Conservation (phyloP, 2,329 filamentous ascomycete genomes). For the Apiospora sp. region DNA sequence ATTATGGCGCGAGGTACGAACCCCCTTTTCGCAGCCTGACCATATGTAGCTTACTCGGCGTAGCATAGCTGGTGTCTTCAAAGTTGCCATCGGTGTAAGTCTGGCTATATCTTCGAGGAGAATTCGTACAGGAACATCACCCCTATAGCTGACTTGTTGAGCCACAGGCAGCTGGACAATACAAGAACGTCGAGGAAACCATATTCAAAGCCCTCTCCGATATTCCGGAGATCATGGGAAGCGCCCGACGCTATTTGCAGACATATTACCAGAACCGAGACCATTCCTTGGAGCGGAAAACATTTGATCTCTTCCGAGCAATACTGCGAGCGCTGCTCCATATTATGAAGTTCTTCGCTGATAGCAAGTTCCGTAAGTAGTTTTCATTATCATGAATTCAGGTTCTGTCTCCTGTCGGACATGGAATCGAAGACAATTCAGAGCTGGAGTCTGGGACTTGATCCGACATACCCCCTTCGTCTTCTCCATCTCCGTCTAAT, state of each 20-base stretch:
- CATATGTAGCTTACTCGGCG: not conserved
- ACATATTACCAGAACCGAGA: not conserved
- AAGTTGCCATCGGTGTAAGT: not conserved
- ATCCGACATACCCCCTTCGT: too few species aligned
- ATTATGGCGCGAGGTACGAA: not conserved
- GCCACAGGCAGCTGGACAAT: not conserved
- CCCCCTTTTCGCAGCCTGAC: not conserved
- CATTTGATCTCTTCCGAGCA: slow-evolving; percentile 22
- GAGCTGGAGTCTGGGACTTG: too few species aligned
- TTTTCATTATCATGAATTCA: too few species aligned
- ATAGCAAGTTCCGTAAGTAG: slow-evolving; percentile 20
- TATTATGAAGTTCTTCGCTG: slow-evolving; percentile 25
- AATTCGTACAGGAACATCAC: too few species aligned
- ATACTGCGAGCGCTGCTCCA: slow-evolving; percentile 19
- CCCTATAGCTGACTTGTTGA: not conserved
- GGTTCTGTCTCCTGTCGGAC: too few species aligned
- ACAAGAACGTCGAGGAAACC: not conserved
- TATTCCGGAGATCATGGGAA: not conserved
- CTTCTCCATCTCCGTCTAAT: too few species aligned
- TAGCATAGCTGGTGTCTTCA: slow-evolving; percentile 7
- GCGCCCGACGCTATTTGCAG: not conserved
- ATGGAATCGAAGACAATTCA: too few species aligned
- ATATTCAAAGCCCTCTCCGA: not conserved
- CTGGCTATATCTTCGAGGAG: too few species aligned
- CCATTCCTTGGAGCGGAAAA: not conserved